Conservation (phyloP, 1,284 basidiomycete species). For the Fistulina hepatica region DNA sequence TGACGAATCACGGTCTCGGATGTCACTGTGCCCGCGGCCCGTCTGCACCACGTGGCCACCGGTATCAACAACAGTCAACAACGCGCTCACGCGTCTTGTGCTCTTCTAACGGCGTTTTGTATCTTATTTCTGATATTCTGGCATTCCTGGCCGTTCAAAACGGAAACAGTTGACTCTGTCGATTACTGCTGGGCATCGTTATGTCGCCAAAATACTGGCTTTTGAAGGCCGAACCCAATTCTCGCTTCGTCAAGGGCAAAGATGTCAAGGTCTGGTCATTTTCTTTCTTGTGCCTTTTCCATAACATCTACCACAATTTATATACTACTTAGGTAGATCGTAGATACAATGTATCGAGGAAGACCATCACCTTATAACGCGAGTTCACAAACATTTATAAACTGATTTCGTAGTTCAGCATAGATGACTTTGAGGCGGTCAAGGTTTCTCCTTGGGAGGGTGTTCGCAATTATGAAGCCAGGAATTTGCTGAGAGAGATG, state of each 20-base stretch:
- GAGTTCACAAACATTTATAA: too few species aligned
- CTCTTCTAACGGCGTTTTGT: too few species aligned
- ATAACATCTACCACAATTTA: conserved; percentile 5
- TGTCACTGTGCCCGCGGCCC: too few species aligned
- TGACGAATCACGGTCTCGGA: too few species aligned
- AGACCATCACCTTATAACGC: too few species aligned
- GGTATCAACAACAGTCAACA: too few species aligned
- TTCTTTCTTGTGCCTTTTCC: conserved; percentile 1
- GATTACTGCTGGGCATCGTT: too few species aligned
- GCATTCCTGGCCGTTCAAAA: too few species aligned
- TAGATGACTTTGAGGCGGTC: conserved; percentile 77
- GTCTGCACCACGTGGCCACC: too few species aligned
- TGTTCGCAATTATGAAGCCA: conserved; percentile 84
- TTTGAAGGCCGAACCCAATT: conserved; percentile 87
- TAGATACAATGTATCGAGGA: not conserved
- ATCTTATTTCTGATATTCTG: too few species aligned
- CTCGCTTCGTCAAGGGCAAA: conserved; percentile 79
- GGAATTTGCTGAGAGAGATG: conserved; percentile 92
- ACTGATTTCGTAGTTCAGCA: conserved; percentile 63
- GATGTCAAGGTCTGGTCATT: conserved; percentile 65
- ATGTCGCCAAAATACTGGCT: conserved; percentile 50
- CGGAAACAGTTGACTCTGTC: too few species aligned
- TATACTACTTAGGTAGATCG: not conserved
- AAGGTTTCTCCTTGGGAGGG: conserved; percentile 85
- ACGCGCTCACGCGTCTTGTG: too few species aligned